These are phyloP conservation scores for Ophiocordyceps sinensis DNA, from an alignment of 2,329 filamentous ascomycete genomes.

Conservation along the genomic window DNA sequence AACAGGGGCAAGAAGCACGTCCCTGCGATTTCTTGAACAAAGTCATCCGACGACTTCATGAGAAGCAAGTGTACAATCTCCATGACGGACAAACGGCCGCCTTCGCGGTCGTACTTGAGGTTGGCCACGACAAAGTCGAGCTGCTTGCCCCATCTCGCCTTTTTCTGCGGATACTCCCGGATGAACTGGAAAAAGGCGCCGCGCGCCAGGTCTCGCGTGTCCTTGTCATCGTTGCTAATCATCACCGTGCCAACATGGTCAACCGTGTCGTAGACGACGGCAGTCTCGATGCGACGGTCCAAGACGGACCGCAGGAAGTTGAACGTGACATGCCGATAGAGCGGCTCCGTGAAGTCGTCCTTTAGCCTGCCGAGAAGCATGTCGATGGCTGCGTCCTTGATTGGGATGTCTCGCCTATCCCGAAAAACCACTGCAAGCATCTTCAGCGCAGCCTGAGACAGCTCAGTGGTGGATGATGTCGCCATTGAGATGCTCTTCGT, in stretches of 20 bases:
- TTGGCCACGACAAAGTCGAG: conserved; percentile 82
- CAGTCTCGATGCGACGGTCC: conserved; percentile 70
- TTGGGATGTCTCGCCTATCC: conserved; percentile 58
- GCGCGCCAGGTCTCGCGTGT: conserved; percentile 73
- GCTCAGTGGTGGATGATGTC: conserved; percentile 64
- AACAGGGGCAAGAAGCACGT: conserved; percentile 79
- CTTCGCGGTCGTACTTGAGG: conserved; percentile 75
- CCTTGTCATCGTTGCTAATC: conserved; percentile 88
- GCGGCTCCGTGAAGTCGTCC: conserved; percentile 81
- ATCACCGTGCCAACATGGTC: conserved; percentile 84
- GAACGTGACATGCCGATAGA: conserved; percentile 86
- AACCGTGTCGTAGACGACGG: conserved; percentile 78
- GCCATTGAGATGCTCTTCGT: conserved; percentile 67
- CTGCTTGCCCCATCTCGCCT: conserved; percentile 78
- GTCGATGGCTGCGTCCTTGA: conserved; percentile 73
- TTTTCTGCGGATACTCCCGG: conserved; percentile 85
- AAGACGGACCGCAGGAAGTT: conserved; percentile 84
- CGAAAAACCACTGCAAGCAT: conserved; percentile 73
- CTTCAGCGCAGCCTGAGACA: conserved; percentile 79
- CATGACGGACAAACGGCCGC: conserved; percentile 84
- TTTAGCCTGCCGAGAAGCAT: conserved; percentile 70
- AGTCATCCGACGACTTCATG: conserved; percentile 67
- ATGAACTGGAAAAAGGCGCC: conserved; percentile 91
- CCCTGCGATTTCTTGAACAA: conserved; percentile 67
- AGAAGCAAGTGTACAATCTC: conserved; percentile 81